A percentile compares a stretch with the other conserved stretches of the same genome.
phyloP scores from a whole-genome alignment of 805 yeast genomes.

The Myxozyma melibiosi region DNA sequence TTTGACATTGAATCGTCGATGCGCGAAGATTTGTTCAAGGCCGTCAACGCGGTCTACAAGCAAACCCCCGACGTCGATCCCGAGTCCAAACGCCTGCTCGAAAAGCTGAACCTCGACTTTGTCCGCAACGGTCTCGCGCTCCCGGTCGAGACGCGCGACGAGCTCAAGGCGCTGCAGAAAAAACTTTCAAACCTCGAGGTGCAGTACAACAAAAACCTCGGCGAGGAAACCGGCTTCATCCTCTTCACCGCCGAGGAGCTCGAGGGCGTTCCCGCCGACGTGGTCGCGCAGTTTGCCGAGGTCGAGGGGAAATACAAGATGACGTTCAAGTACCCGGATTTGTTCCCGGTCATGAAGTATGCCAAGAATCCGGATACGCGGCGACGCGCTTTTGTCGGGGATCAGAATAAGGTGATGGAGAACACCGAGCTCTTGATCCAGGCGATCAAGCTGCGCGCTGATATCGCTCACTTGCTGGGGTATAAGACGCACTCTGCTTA shows the following conservation, averaged over 20 bases:
- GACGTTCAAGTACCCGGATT: conserved; percentile 81
- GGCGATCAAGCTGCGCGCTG: conserved; percentile 63
- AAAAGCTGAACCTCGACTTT: conserved; percentile 58
- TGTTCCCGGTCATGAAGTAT: conserved; percentile 72
- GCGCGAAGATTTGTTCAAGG: conserved; percentile 66
- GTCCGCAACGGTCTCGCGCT: conserved; percentile 71
- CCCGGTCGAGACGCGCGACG: conserved; percentile 55
- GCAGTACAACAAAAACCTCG: conserved; percentile 60
- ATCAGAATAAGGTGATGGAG: conserved; percentile 66
- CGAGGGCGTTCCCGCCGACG: conserved; percentile 71
- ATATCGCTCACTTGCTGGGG: conserved; percentile 65
- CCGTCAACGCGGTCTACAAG: conserved; percentile 57
- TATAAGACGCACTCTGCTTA: conserved; percentile 70
- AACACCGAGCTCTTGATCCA: conserved; percentile 63
- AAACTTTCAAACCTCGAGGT: conserved; percentile 59
- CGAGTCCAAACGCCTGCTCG: conserved; percentile 60
- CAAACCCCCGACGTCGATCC: conserved; percentile 46
- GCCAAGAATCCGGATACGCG: conserved; percentile 68
- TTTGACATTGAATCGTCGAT: conserved; percentile 63
- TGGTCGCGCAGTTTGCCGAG: conserved; percentile 59
- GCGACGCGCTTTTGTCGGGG: conserved; percentile 63
- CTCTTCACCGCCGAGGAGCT: conserved; percentile 65
- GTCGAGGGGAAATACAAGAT: conserved; percentile 56
- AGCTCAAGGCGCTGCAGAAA: conserved; percentile 61
- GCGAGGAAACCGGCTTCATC: conserved; percentile 51